Base-by-base conservation (phyloP, 75 land plant species). In the Pseudotsuga menziesii region DNA sequence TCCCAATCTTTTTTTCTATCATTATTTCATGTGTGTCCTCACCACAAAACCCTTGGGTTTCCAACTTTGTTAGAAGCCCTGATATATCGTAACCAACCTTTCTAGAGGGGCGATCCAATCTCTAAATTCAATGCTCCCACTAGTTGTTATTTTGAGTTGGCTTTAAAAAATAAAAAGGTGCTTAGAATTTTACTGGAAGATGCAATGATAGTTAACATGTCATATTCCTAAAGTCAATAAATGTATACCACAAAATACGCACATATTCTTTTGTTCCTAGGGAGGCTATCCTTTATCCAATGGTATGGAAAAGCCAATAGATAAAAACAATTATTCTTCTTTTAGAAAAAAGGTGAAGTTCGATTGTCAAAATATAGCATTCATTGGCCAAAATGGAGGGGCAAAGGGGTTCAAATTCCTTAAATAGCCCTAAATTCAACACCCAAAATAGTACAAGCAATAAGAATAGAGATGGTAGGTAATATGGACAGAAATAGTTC, bases 21-120 rank as follows among this genome's bases (percentile, higher is more conserved):
- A 48, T 78, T 61, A 59, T 67, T 9, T 67, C 71, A 67, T 67
- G 71, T 39, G 35, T 8, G 19, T 67, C 44, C 71, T 67, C 52
- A 67, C 23, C 35, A 39, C 41, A 35, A 32, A 67, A 39, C 48
- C 71, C 71, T 67, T 39, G 12, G 41, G 9, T 36, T 36, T 41
- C 16, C n/a, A 69, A 44, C 9, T 44, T 20, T 20, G 71, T 39
- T 66, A 69, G n/a, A 39, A n/a, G 20, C 39, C 72, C 20, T 35
- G n/a, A 44, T 44, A 44, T 5, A 44, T 44, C 9, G 52, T 44
- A 44, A 5, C 7, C n/a, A n/a, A n/a, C 52, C 8, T 44, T 44
- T 44, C 52, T 44, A 1, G 1, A 44, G 8, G 52, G 52, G 8
- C 52, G 52, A 69, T 69, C 52, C 41, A 69, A 29, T 32, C 39